A percentile compares a stretch with the other conserved stretches of the same genome.
Conservation (phyloP, 2,329 filamentous ascomycete species). For the Drechslera avenae region DNA sequence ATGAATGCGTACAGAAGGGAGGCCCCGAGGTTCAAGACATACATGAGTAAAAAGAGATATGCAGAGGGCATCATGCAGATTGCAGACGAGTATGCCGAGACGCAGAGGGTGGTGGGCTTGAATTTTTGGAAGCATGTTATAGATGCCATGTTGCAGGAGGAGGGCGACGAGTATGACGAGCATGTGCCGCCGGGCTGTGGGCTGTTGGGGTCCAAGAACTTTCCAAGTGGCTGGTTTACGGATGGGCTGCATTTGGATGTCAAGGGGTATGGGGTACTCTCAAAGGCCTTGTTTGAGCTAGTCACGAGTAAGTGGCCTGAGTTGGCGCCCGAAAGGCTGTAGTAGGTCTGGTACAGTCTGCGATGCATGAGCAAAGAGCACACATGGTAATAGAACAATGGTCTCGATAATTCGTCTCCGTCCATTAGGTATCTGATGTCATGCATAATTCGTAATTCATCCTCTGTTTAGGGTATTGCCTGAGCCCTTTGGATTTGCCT, state of each 20-base stretch:
- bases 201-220: constrained; percentile 35
- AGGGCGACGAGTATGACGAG: constrained; percentile 35
- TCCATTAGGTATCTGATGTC: constrained; percentile 19
- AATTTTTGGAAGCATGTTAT: constrained; percentile 44
- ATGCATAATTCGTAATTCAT: constrained; percentile 28
- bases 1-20: constrained; percentile 16
- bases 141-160: constrained; percentile 28
- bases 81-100: constrained; percentile 40
- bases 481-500: constrained; percentile 83
- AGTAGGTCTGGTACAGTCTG: neutral
- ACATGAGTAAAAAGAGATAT: constrained; percentile 48
- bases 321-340: constrained; percentile 30
- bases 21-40: constrained; percentile 38
- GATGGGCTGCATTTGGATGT: constrained; percentile 48
- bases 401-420: neutral
- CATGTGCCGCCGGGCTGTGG: constrained; percentile 46
- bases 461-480: constrained; percentile 86
- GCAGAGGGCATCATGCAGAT: constrained; percentile 47
- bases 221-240: constrained; percentile 45
- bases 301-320: constrained; percentile 40
- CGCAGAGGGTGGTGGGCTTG: constrained; percentile 40
- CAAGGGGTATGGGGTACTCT: constrained; percentile 40
- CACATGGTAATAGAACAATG: too few species aligned
- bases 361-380: too few species aligned
- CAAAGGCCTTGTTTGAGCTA: constrained; percentile 25